Conservation (phyloP, 2,329 filamentous ascomycete species). For the Fusarium subtropicale region DNA sequence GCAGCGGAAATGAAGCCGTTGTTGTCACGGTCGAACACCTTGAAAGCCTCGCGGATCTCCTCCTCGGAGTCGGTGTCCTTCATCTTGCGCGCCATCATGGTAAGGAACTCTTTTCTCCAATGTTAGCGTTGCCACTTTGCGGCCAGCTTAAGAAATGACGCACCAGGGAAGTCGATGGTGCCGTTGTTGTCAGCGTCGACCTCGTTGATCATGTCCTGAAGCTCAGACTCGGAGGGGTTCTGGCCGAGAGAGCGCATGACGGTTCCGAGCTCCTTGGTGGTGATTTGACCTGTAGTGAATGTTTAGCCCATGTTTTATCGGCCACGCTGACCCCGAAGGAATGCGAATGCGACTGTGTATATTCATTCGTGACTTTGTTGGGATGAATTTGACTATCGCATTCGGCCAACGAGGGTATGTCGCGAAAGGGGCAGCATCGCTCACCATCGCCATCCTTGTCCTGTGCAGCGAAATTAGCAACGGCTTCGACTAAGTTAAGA, state of each 20-base stretch:
- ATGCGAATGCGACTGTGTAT: neutral
- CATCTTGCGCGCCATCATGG: slow-evolving; percentile 96
- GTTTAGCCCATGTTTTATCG: slow-evolving; percentile 39
- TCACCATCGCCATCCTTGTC: slow-evolving; percentile 93
- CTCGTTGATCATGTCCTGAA: slow-evolving; percentile 96
- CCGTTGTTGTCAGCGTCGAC: slow-evolving; percentile 93
- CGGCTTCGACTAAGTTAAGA: slow-evolving; percentile 7
- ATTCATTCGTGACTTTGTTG: slow-evolving; percentile 8
- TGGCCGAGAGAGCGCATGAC: slow-evolving; percentile 92
- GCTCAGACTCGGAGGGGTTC: slow-evolving; percentile 89
- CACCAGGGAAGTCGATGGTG: slow-evolving; percentile 92
- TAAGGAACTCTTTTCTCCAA: slow-evolving; percentile 77
- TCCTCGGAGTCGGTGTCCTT: slow-evolving; percentile 93
- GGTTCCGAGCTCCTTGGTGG: slow-evolving; percentile 88
- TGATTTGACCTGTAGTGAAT: slow-evolving; percentile 78
- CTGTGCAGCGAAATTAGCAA: slow-evolving; percentile 59
- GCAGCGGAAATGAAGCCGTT: slow-evolving; percentile 92
- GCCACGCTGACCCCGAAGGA: slow-evolving; percentile 16
- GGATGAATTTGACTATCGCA: slow-evolving; percentile 28
- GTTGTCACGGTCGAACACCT: slow-evolving; percentile 90
- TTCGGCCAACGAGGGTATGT: slow-evolving; percentile 13
- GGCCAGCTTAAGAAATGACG: slow-evolving; percentile 42
- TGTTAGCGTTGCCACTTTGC: slow-evolving; percentile 32
- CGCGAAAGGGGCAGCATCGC: slow-evolving; percentile 54
- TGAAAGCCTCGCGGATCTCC: slow-evolving; percentile 90